These are phyloP conservation scores for Cryptococcus sp. DNA, from an alignment of 1,284 basidiomycete species.

Conservation along the genomic window DNA sequence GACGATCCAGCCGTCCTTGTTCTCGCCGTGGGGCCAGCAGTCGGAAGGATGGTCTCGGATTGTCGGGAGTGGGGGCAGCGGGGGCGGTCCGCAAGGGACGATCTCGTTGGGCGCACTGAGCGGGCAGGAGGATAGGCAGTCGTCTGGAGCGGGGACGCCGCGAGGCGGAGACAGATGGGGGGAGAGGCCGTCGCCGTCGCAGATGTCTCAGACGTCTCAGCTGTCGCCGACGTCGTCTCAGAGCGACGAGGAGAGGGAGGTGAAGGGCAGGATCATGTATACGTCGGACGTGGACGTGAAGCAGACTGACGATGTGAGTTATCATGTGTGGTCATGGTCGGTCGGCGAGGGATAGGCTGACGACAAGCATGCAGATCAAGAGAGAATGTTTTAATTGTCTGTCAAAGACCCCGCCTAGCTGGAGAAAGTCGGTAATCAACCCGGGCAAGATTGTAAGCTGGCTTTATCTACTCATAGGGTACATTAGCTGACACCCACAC, in stretches of 20 bases:
- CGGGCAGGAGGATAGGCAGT: neutral
- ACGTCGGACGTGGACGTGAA: conserved; percentile 16
- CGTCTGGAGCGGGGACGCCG: neutral
- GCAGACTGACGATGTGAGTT: conserved; percentile 15
- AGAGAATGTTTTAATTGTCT: conserved; percentile 14
- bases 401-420: conserved; percentile 8
- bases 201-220: neutral
- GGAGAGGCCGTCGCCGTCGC: neutral
- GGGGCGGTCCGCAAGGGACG: neutral
- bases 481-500: neutral
- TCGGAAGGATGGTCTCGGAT: neutral
- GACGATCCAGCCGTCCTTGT: conserved; percentile 11
- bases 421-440: conserved; percentile 11
- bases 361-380: conserved; percentile 4
- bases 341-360: neutral
- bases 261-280: conserved; percentile 3
- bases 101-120: neutral
- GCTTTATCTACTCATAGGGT: neutral
- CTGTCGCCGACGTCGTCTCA: neutral
- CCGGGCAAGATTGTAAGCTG: conserved; percentile 14
- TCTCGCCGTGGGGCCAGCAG: conserved; percentile 6
- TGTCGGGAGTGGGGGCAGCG: too few relatives aligned
- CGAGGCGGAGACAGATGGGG: neutral
- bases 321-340: neutral
- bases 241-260: neutral